Evolutionary conservation across 768 basidiomycete genomes (phyloP).

Genomic region (Kwoniella dejecticola): DNA sequence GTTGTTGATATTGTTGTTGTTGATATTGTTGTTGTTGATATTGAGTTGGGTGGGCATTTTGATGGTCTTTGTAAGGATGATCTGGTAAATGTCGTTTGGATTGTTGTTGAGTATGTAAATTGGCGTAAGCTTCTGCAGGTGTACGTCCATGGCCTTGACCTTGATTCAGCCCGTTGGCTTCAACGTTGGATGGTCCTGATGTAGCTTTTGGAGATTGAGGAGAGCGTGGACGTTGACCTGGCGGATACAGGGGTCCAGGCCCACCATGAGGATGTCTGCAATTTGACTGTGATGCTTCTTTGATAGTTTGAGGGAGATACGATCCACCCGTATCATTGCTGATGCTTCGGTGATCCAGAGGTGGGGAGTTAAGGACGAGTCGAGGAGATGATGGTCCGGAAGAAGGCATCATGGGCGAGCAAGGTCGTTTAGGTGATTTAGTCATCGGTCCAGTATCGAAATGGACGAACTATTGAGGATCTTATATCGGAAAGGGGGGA

Average conservation of each 20-base stretch:
- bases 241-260: constrained; percentile 15
- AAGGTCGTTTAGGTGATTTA: not conserved
- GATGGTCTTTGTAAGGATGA: not conserved
- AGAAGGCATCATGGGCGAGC: not conserved
- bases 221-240: not conserved
- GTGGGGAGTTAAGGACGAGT: not conserved
- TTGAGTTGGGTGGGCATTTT: not conserved
- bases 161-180: not conserved
- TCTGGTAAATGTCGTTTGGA: not conserved
- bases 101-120: constrained; percentile 22
- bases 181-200: not conserved
- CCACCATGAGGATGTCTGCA: not conserved
- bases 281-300: not conserved
- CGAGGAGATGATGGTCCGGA: constrained; percentile 8
- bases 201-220: not conserved
- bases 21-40: not conserved
- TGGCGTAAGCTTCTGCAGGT: constrained; percentile 39
- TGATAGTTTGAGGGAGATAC: not conserved
- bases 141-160: constrained; percentile 12
- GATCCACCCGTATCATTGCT: not conserved
- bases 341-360: not conserved
- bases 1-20: constrained; percentile 13
- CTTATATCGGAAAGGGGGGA: too few relatives aligned
- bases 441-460: not conserved
- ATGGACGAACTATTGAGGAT: not conserved